phyloP scores from a whole-genome alignment of 2,329 filamentous ascomycete genomes.

The Akanthomyces muscarius region DNA sequence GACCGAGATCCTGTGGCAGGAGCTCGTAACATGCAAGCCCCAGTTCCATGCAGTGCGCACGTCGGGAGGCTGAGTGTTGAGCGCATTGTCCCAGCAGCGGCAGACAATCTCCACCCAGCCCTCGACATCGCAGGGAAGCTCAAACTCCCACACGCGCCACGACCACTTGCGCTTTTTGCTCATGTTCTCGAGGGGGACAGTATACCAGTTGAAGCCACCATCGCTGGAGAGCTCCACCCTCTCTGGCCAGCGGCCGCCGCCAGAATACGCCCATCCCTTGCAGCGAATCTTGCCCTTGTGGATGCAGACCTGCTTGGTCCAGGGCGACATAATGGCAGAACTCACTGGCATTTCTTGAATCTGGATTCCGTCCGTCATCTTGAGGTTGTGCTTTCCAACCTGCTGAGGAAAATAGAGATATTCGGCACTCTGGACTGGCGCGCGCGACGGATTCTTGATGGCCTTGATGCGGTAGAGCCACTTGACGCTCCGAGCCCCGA shows the following conservation, averaged over 20 bases:
- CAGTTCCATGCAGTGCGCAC: slow-evolving; percentile 59
- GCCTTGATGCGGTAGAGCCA: slow-evolving; percentile 62
- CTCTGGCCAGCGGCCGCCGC: slow-evolving; percentile 56
- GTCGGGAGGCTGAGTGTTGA: slow-evolving; percentile 57
- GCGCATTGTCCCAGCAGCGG: slow-evolving; percentile 58
- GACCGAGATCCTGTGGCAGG: slow-evolving; percentile 55
- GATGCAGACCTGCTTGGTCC: slow-evolving; percentile 56
- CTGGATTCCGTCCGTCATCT: slow-evolving; percentile 56
- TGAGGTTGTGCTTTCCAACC: slow-evolving; percentile 62
- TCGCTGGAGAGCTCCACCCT: slow-evolving; percentile 61
- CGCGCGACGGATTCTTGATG: slow-evolving; percentile 50
- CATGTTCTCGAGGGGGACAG: slow-evolving; percentile 56
- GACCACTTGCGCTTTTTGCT: slow-evolving; percentile 58
- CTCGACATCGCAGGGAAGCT: slow-evolving; percentile 58
- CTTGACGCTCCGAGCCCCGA: slow-evolving; percentile 61
- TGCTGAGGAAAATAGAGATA: slow-evolving; percentile 68
- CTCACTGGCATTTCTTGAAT: slow-evolving; percentile 71
- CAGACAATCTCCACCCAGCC: slow-evolving; percentile 58
- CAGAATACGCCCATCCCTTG: slow-evolving; percentile 56
- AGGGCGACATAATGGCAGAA: slow-evolving; percentile 62
- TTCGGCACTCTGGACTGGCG: slow-evolving; percentile 61
- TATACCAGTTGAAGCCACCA: slow-evolving; percentile 62
- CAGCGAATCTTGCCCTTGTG: slow-evolving; percentile 56
- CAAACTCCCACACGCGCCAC: slow-evolving; percentile 62
- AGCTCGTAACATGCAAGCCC: slow-evolving; percentile 62